Base-by-base conservation (phyloP, 192 early-diverging fungal genomes). In the Umbelopsis sp. region DNA sequence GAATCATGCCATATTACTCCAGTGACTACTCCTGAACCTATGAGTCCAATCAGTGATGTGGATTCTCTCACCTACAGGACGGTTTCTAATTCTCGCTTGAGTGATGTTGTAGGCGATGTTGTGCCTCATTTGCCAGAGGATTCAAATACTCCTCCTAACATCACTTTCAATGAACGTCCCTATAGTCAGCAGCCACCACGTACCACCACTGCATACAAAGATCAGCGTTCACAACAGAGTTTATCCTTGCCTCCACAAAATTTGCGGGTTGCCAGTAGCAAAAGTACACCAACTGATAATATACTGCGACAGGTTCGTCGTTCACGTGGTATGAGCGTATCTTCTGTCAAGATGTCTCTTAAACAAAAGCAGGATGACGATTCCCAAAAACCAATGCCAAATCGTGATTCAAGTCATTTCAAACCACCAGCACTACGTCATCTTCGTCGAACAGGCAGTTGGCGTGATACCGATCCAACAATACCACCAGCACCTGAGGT, bases 301-400 rank as follows among this genome's bases (percentile, higher is more conserved):
- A 21, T 24, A 32, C 14, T 44, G 22, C 45, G 26, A 12, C 67
- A 71, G 41, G 31, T 24, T 21, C 34, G 75, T n/a, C 74, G 71
- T 10, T 41, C 79, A 31, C 79, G 79, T 25, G 71, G 71, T 43
- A 65, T 76, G 56, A 80, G 79, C 45, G 71, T 80, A 17, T 71
- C 74, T 16, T 44, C 71, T 9, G 31, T 80, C 11, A 52, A 62
- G 26, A 69, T 72, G 49, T 71, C 79, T n/a, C 31, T 70, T 7
- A 66, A 53, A 59, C 31, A 72, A n/a, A 32, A 47, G 47, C 32
- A 70, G n/a, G 71, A 51, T n/a, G 52, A 72, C 25, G 62, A 68
- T 4, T 20, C 6, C 34, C 31, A 29, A 17, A 62, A 62, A 7
- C 56, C 56, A 62, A 29, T 62, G 17, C 56, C 56, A 34, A 29